These are phyloP conservation scores for Fusarium austroafricanum DNA, from an alignment of 2,329 filamentous ascomycete species.

Conservation along the genomic window DNA sequence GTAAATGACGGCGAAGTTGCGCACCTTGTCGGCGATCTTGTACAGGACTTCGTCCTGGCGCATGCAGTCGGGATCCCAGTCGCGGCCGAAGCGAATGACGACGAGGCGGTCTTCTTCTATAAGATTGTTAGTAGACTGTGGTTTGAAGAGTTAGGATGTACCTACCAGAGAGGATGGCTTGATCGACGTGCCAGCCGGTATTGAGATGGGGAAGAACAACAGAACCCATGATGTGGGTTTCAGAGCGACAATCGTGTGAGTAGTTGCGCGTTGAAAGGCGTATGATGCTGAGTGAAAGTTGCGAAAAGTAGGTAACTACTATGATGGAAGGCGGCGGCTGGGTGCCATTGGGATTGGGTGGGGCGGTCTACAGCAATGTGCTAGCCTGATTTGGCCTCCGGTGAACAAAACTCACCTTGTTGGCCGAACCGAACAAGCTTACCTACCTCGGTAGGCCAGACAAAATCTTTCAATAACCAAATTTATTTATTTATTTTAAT, in stretches of 20 bases:
- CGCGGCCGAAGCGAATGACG: constrained; percentile 92
- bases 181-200: constrained; percentile 98
- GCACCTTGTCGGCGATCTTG: constrained; percentile 91
- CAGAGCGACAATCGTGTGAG: no score
- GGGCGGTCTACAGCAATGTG: neutral
- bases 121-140: constrained; percentile 14
- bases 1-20: constrained; percentile 94
- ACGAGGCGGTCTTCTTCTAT: constrained; percentile 90
- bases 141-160: neutral
- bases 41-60: constrained; percentile 91
- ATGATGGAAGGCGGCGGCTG: constrained; percentile 24
- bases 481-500: neutral
- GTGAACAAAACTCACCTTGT: constrained; percentile 23
- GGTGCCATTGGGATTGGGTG: constrained; percentile 9
- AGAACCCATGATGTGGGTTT: constrained; percentile 70
- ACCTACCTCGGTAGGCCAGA: no score
- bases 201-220: constrained; percentile 91
- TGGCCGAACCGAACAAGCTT: no score
- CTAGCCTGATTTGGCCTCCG: constrained; percentile 10
- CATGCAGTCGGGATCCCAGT: constrained; percentile 80
- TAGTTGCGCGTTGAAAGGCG: neutral
- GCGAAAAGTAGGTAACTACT: constrained; percentile 15
- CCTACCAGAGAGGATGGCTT: constrained; percentile 76
- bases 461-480: neutral
- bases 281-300: neutral